Conservation (phyloP, 805 yeast species). For the Kluyveromyces starmeri region DNA sequence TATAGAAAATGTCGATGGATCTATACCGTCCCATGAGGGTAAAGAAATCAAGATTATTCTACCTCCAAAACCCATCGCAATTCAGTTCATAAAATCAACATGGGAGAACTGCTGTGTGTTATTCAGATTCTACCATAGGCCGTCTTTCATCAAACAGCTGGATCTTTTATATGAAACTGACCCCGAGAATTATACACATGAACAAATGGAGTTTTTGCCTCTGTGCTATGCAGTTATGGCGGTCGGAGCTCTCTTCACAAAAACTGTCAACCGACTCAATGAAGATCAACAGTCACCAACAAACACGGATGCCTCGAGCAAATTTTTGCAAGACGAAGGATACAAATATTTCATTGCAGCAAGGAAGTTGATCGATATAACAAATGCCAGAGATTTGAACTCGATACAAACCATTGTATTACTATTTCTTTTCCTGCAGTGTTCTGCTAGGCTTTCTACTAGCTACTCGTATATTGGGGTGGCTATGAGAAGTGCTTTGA, state of each 20-base stretch:
- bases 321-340: slow-evolving; percentile 50
- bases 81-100: slow-evolving; percentile 63
- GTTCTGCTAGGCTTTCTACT: slow-evolving; percentile 81
- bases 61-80: slow-evolving; percentile 70
- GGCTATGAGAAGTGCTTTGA: slow-evolving; percentile 73
- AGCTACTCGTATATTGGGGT: slow-evolving; percentile 89
- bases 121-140: slow-evolving; percentile 76
- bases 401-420: slow-evolving; percentile 81
- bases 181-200: slow-evolving; percentile 64
- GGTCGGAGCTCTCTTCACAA: slow-evolving; percentile 70
- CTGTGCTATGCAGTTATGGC: slow-evolving; percentile 79
- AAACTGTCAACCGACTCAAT: slow-evolving; percentile 30
- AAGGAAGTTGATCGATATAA: slow-evolving; percentile 72
- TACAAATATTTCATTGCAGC: slow-evolving; percentile 81
- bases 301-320: slow-evolving; percentile 11
- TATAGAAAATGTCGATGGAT: slow-evolving; percentile 16
- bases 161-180: slow-evolving; percentile 71
- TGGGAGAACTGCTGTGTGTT: slow-evolving; percentile 84
- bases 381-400: slow-evolving; percentile 73
- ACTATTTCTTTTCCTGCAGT: slow-evolving; percentile 79
- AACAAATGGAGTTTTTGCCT: slow-evolving; percentile 74
- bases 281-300: slow-evolving; percentile 15
- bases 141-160: slow-evolving; percentile 66
- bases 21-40: slow-evolving; percentile 17
- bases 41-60: slow-evolving; percentile 56